These are phyloP conservation scores for Plectranthus barbatus DNA, from an alignment of 257 asterid species.

Conservation along the genomic window DNA sequence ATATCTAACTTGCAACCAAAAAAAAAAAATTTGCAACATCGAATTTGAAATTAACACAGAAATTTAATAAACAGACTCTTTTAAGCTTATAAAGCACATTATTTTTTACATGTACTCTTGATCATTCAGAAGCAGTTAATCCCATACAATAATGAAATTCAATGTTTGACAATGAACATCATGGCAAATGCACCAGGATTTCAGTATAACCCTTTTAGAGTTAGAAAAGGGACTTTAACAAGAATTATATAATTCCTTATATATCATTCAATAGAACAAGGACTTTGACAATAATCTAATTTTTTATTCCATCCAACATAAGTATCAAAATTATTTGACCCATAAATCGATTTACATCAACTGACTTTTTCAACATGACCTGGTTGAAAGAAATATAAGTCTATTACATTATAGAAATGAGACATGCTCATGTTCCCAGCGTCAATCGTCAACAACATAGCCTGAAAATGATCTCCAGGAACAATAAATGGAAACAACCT, in stretches of 20 bases:
- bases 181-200: constrained; percentile 1
- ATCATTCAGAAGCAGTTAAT: not conserved
- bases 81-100: not conserved
- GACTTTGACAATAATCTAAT: not conserved
- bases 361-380: not conserved
- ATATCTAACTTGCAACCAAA: not conserved
- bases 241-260: not conserved
- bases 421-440: not conserved
- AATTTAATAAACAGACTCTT: not conserved
- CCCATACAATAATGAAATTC: no score
- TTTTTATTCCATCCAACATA: not conserved
- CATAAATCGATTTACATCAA: not conserved
- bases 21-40: no score
- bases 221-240: not conserved
- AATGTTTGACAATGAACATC: not conserved
- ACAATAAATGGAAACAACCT: constrained; percentile 10
- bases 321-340: not conserved
- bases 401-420: not conserved
- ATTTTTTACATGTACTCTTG: not conserved
- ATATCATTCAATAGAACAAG: no score
- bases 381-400: not conserved
- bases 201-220: not conserved
- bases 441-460: constrained; percentile 6
- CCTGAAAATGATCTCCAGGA: not conserved
- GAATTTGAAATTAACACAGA: not conserved